A percentile compares a stretch with the other conserved stretches of the same genome.
Evolutionary conservation across 306 rosid genomes (phyloP).

Genomic region (Lablab purpureus): DNA sequence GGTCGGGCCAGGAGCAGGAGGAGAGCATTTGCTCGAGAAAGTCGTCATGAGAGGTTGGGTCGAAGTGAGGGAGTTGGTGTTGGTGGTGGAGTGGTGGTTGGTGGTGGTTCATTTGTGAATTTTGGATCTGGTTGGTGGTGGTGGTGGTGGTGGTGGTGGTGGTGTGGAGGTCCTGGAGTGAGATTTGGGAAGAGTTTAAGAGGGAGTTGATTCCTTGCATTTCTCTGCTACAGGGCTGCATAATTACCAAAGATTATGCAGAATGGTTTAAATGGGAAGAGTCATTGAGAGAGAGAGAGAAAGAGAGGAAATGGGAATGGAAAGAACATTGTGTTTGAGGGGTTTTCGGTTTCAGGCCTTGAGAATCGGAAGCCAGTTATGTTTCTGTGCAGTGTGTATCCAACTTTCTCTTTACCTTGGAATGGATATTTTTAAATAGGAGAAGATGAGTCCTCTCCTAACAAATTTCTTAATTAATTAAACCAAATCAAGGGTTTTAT

Average conservation of each 20-base stretch:
- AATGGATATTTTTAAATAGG: neutral
- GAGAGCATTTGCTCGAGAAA: slow-evolving; percentile 91
- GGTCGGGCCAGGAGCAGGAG: slow-evolving; percentile 37
- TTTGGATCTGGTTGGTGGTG: slow-evolving; percentile 48
- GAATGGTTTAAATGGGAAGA: neutral
- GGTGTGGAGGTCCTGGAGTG: slow-evolving; percentile 71
- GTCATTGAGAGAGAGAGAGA: neutral
- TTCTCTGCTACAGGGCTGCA: slow-evolving; percentile 78
- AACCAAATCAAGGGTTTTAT: neutral
- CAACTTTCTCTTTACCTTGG: neutral
- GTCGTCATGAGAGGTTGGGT: slow-evolving; percentile 74
- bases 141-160: slow-evolving; percentile 47
- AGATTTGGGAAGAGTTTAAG: slow-evolving; percentile 63
- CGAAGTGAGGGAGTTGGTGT: slow-evolving; percentile 49
- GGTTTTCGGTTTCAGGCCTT: neutral
- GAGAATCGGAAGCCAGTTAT: neutral
- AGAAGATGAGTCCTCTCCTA: neutral
- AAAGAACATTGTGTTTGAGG: slow-evolving; percentile 18
- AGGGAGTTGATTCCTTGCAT: slow-evolving; percentile 69
- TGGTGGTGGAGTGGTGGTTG: neutral
- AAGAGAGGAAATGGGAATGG: neutral
- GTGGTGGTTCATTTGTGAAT: slow-evolving; percentile 46
- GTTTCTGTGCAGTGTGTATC: neutral
- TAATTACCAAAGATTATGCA: too few relatives aligned
- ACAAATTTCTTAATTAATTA: too few relatives aligned